Evolutionary conservation across 1,139 yeast genomes (phyloP), one percentile per base, ranked within the genome.

Genomic region (Protomyces pachydermus): DNA sequence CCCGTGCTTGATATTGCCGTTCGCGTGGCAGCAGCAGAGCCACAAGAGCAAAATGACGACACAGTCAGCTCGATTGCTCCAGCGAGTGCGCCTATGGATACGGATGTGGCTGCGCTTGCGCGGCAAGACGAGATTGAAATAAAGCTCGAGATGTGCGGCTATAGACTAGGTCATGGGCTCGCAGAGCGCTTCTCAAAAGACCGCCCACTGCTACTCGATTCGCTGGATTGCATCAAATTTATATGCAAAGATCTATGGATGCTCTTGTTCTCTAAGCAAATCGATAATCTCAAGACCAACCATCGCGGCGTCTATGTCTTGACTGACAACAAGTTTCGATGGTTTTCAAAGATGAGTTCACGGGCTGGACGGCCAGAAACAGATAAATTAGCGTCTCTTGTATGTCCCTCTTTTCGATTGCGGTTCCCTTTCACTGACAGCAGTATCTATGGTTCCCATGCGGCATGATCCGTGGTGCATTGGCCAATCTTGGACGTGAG

Each of bases 171-270:
- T 0, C 77, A 81, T 50, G 85, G 90, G 61, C 74, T 91, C 38
- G 83, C 90, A 1, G 95, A 91, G 71, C 68, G 70, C 45, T 76
- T 90, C 66, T 81, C 91, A 52, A 87, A 85, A 70, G 81, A 82
- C 67, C 77, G 73, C 62, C 82, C 77, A 68, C 79, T 81, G 60
- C 79, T 81, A 56, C 76, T 77, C 61, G 93, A 88, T 67, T 79
- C 87, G 25, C 75, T 91, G 56, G 93, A 89, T 69, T 82, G 91
- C 60, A 88, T 91, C 91, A 91, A 91, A 75, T 91, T 90, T 72
- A 83, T 91, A 1, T 91, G 98, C 74, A 82, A 96, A 60, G 97
- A 93, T 70, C 87, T 91, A 45, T 91, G 98, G 98, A 84, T 83
- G 70, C 77, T 82, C 61, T 73, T 91, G 50, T 91, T 84, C 75